Evolutionary conservation across 495 filamentous ascomycete genomes (phyloP), one percentile per base, ranked within the genome.

Genomic region (Chaetomidium leptoderma): DNA sequence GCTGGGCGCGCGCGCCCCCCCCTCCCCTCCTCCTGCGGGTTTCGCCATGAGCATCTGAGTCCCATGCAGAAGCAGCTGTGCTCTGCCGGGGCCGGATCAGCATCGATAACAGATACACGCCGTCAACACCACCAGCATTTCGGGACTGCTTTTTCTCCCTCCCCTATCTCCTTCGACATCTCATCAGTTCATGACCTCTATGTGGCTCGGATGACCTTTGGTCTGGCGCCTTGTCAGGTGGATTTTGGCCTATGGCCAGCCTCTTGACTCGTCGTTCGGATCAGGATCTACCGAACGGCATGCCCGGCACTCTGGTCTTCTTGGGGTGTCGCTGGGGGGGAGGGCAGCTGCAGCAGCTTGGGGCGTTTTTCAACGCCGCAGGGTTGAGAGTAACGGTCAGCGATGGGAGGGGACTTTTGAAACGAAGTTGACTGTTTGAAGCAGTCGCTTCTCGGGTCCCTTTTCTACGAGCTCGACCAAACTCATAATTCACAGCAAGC

Each of bases 211-310:
- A 55, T 35, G 59, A 50, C 45, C 29, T 55, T 55, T 43, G 53
- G 33, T 59, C 50, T 37, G 57, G 39, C 33, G 60, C 37, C 42
- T 33, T 14, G 51, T 42, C 45, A 45, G 49, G 53, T 33, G 19
- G 53, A 33, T 35, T 57, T 55, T 55, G 39, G 42, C 35, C 29
- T 26, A 8, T 6, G 13, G 30, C 45, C 33, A 37, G 8, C 42
- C 58, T 11, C 29, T 24, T 30, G 52, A 21, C 42, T 43, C 45
- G 46, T 33, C 53, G 44, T 48, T 19, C 30, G 58, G 54, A 46
- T 37, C 16, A 39, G 53, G 50, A 37, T 54, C 54, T 62, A 58
- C 54, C 54, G 71, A 69, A 73, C 71, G 71, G 71, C 71, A 72
- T 54, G 63, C 45, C 68, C 70, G 66, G 66, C 67, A 61, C 55